Evolutionary conservation across 495 filamentous ascomycete genomes (phyloP).

Genomic region (Penicillium fimorum): DNA sequence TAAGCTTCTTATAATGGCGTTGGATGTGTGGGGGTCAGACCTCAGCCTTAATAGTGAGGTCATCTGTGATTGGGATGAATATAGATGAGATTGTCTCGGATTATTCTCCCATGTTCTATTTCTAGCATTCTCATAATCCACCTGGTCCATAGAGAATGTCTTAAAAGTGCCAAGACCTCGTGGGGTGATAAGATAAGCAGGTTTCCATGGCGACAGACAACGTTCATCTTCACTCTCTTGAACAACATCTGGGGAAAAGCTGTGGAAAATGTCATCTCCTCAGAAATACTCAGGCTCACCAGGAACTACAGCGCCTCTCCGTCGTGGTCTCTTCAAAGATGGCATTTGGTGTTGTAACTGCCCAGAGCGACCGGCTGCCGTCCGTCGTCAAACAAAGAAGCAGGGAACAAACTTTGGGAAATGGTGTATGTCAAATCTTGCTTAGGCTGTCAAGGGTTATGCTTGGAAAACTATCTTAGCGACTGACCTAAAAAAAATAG

Average conservation of each 20-base stretch:
- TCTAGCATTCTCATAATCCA: background rate
- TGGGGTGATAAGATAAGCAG: constrained; percentile 9
- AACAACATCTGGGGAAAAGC: background rate
- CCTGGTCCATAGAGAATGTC: background rate
- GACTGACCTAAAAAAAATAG: constrained; percentile 24
- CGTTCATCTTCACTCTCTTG: background rate
- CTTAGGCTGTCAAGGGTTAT: background rate
- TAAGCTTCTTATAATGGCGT: background rate
- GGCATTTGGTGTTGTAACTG: constrained; percentile 67
- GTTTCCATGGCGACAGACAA: constrained; percentile 8
- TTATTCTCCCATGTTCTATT: background rate
- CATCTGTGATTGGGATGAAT: background rate
- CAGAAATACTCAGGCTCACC: constrained; percentile 27
- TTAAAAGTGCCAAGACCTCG: constrained; percentile 9
- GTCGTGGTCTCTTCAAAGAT: constrained; percentile 55
- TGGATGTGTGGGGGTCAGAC: background rate
- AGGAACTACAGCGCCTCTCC: constrained; percentile 34
- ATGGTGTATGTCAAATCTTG: constrained; percentile 41
- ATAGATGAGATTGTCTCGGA: background rate
- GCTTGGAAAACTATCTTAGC: background rate
- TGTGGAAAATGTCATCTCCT: background rate
- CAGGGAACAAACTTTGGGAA: constrained; percentile 63
- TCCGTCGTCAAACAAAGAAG: constrained; percentile 62
- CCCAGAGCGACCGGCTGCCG: constrained; percentile 57
- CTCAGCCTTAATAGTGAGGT: background rate